Evolutionary conservation across 768 basidiomycete genomes (phyloP), one percentile per base, ranked within the genome.

Genomic region (Collybia sordida): DNA sequence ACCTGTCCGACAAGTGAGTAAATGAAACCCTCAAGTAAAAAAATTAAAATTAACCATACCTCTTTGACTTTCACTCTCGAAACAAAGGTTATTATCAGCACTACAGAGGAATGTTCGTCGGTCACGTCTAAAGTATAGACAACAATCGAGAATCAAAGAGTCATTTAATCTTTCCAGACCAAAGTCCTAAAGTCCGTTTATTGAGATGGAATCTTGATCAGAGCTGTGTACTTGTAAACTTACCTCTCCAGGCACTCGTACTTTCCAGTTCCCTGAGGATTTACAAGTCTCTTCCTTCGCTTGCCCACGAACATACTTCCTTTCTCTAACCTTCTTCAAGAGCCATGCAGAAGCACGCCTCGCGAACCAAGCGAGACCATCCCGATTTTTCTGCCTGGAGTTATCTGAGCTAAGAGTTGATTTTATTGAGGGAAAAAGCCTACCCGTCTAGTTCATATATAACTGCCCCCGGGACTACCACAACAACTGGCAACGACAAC

Each of bases 381-480:
- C 65, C 24, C 72, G 67, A 36, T 73, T 78, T 53, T 81, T 81
- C 57, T 77, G 78, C 49, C 79, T 82, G 52, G 11, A 6, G 6
- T 39, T 38, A 52, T 47, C 25, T 7, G 49, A 23, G 34, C 22
- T 9, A 40, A 46, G 42, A 21, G 42, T 34, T 34, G 19, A 6
- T 25, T 21, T 36, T 17, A 45, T 19, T 19, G 27, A 36, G 40
- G 34, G 23, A 47, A 25, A 22, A 40, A 28, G 54, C 63, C 42
- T 60, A 88, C 88, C 75, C 75, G 60, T 93, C 91, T 31, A 93
- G 78, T 64, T 93, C 90, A 44, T 81, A 75, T 45, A 93, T 77
- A 15, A 93, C 90, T 6, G 78, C 81, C 8, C 83, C 85, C 0
- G 90, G 91, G 43, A 92, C 77, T 53, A 92, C 70, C 22, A 91